These are phyloP conservation scores for Begonia loranthoides DNA, from an alignment of 306 rosid genomes.

Conservation along the genomic window DNA sequence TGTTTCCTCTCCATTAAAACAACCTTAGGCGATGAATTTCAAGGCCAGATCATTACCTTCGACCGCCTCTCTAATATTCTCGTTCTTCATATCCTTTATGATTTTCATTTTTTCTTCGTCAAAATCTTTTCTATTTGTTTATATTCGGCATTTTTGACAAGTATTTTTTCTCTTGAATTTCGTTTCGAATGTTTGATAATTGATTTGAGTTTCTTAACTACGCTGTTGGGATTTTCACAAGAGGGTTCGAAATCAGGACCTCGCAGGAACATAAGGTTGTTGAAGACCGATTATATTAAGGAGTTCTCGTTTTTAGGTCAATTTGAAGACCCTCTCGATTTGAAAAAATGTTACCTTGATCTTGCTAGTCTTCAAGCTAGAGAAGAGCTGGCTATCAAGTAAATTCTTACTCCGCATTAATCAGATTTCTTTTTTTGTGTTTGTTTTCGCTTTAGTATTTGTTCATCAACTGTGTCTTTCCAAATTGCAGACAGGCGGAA, in stretches of 20 bases:
- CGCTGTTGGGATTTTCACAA: conserved; percentile 14
- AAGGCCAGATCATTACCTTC: conserved; percentile 73
- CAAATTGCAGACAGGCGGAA: conserved; percentile 61
- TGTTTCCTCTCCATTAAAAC: conserved; percentile 73
- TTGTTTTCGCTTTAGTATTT: background rate
- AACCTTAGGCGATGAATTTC: conserved; percentile 70
- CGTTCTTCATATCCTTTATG: conserved; percentile 57
- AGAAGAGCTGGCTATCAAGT: conserved; percentile 77
- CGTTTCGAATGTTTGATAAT: no score
- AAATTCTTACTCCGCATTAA: background rate
- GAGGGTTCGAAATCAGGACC: conserved; percentile 52
- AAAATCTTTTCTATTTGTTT: no score
- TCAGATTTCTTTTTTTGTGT: background rate
- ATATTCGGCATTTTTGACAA: no score
- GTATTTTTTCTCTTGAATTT: background rate
- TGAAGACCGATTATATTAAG: conserved; percentile 67
- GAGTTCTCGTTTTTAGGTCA: conserved; percentile 57
- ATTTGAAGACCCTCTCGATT: conserved; percentile 66
- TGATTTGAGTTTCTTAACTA: conserved; percentile 12
- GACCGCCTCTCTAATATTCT: conserved; percentile 79
- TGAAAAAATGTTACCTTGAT: conserved; percentile 43
- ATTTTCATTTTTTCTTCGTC: background rate
- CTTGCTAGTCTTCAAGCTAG: conserved; percentile 49
- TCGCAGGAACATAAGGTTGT: conserved; percentile 53
- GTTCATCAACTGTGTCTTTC: conserved; percentile 1